Evolutionary conservation across 306 rosid species (phyloP).

Genomic region (Cucurbita pepo): DNA sequence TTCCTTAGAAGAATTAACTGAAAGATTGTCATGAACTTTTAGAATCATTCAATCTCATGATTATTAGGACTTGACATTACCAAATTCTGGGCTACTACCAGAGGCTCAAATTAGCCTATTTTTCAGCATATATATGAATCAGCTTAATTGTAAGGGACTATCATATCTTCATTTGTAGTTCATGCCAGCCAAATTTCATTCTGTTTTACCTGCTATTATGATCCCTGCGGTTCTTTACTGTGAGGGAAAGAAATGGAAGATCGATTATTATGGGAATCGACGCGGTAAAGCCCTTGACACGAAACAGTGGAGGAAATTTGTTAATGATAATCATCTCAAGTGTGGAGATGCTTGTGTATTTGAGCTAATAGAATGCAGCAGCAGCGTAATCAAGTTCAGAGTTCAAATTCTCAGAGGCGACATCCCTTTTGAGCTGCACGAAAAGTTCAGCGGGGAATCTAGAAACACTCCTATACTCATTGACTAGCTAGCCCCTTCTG

Average conservation of each 20-base stretch:
- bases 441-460: conserved; percentile 11
- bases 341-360: conserved; percentile 49
- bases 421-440: conserved; percentile 22
- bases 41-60: neutral
- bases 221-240: conserved; percentile 16
- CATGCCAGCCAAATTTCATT: neutral
- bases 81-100: neutral
- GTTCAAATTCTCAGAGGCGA: conserved; percentile 67
- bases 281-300: neutral
- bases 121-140: neutral
- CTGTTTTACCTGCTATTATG: conserved; percentile 15
- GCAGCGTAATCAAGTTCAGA: conserved; percentile 14
- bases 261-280: conserved; percentile 14
- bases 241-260: conserved; percentile 26
- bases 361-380: conserved; percentile 23
- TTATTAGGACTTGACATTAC: neutral
- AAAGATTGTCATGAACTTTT: neutral
- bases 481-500: conserved; percentile 3
- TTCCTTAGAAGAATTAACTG: neutral
- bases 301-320: conserved; percentile 30
- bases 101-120: neutral
- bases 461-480: conserved; percentile 18
- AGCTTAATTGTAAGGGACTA: neutral
- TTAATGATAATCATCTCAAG: conserved; percentile 29
- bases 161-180: conserved; percentile 14